Conservation (phyloP, 1,284 basidiomycete genomes). For the Sphagnurus paluster region DNA sequence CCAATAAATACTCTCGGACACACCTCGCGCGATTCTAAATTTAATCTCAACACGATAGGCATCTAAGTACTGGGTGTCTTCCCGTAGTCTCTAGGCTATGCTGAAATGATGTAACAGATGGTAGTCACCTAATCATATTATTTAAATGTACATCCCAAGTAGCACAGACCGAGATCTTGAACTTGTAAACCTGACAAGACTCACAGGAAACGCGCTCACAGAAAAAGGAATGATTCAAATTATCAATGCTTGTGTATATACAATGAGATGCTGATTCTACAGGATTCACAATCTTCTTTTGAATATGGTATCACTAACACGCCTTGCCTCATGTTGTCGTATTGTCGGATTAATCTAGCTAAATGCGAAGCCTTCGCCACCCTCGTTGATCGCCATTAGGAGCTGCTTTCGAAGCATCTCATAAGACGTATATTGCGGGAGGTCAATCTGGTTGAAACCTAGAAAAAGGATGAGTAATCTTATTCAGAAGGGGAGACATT, state of each 20-base stretch:
- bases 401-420: slow-evolving; percentile 91
- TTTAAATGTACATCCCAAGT: no score
- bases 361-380: slow-evolving; percentile 90
- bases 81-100: no score
- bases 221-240: slow-evolving; percentile 1
- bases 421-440: slow-evolving; percentile 90
- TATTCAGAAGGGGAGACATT: background rate
- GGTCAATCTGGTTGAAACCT: slow-evolving; percentile 87
- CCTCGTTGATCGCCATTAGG: slow-evolving; percentile 89
- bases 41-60: no score
- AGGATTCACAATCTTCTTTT: slow-evolving; percentile 12
- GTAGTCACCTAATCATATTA: no score
- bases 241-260: slow-evolving; percentile 19
- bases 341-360: slow-evolving; percentile 28
- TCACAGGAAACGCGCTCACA: background rate
- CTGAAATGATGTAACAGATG: no score
- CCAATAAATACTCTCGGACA: no score
- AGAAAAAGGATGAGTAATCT: background rate
- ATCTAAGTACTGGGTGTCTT: no score
- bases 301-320: slow-evolving; percentile 18
- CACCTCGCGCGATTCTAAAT: no score
- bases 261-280: slow-evolving; percentile 21
- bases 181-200: background rate
- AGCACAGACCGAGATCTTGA: no score
- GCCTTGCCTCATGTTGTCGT: slow-evolving; percentile 7